Evolutionary conservation across 2,329 filamentous ascomycete genomes (phyloP).

Genomic region (Colletotrichum magnum): DNA sequence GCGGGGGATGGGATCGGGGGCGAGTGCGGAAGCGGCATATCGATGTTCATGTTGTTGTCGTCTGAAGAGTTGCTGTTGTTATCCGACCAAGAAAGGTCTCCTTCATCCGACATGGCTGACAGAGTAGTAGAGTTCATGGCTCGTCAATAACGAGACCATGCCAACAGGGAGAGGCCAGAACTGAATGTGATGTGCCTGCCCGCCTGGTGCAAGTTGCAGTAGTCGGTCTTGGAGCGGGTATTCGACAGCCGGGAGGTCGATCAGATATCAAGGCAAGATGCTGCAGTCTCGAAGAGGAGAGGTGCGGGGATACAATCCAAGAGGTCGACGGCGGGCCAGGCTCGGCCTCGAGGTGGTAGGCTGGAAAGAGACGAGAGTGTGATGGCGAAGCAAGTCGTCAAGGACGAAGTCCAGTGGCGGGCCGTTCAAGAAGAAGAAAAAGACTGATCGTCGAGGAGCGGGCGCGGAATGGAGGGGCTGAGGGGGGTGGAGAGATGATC

Average conservation of each 20-base stretch:
- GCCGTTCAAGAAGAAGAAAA: constrained; percentile 35
- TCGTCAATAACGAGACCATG: constrained; percentile 60
- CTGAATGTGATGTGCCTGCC: constrained; percentile 5
- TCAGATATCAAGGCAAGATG: constrained; percentile 31
- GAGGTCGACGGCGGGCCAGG: constrained; percentile 2
- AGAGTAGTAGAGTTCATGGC: constrained; percentile 61
- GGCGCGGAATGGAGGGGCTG: constrained; percentile 39
- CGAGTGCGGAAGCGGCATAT: constrained; percentile 49
- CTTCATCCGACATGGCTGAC: constrained; percentile 57
- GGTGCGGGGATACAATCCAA: constrained; percentile 9
- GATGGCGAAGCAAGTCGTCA: constrained; percentile 6
- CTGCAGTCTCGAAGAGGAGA: constrained; percentile 11
- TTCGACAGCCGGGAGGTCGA: constrained; percentile 17
- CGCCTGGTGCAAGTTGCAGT: constrained; percentile 1
- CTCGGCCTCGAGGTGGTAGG: constrained; percentile 5
- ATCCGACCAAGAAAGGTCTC: constrained; percentile 62
- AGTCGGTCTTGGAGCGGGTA: constrained; percentile 8
- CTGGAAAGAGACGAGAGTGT: constrained; percentile 4
- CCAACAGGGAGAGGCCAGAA: constrained; percentile 45
- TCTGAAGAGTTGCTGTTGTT: constrained; percentile 61
- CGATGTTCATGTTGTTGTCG: constrained; percentile 51
- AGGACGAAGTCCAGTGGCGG: constrained; percentile 27
- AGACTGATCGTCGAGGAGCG: constrained; percentile 30
- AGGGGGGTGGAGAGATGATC: constrained; percentile 40
- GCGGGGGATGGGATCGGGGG: constrained; percentile 51